Evolutionary conservation across 2,329 filamentous ascomycete species (phyloP), one percentile per base, ranked within the genome.

Genomic region (Penicillium sp.): DNA sequence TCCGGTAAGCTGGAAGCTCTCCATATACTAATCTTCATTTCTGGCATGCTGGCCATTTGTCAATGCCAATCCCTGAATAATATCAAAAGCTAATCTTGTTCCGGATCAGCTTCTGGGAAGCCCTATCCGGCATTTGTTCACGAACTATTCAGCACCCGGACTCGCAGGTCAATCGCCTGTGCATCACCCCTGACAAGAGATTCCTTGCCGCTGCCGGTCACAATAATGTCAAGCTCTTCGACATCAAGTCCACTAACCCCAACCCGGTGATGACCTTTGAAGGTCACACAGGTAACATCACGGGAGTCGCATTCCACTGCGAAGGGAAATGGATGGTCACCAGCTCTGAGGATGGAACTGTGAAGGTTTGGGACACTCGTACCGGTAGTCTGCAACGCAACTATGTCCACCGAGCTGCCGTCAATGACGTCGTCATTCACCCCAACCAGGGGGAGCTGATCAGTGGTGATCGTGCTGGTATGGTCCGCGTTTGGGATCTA

Each of bases 311-410:
- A 11, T 99, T 99, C 73, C 94, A 99, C 74, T 97, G 93, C 73
- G 94, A 99, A 75, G 92, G 93, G 11, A 99, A 99, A 78, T 99
- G 94, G 94, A 97, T 99, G 90, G 94, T 97, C 18, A 99, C 94
- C 9, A 95, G 89, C 74, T 96, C 90, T 45, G 94, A 99, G 75
- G 94, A 99, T 70, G 90, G 92, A 67, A 96, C 91, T 0, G 92
- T 97, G 69, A 96, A 96, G 81, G 96, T 97, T 61, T 97, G 92
- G 92, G 93, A 97, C 73, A 96, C 92, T 5, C 82, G 92, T 45
- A 89, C 84, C 12, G 93, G 90, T 44, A 87, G 84, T 55, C 86
- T 97, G 52, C 94, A 99, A 76, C 85, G 94, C 52, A 96, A 93
- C 75, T 99, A 99, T 73, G 88, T 85, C 64, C 94, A 99, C 72